Conservation (phyloP, 2,329 filamentous ascomycete genomes). For the Fusarium pilosicola region DNA sequence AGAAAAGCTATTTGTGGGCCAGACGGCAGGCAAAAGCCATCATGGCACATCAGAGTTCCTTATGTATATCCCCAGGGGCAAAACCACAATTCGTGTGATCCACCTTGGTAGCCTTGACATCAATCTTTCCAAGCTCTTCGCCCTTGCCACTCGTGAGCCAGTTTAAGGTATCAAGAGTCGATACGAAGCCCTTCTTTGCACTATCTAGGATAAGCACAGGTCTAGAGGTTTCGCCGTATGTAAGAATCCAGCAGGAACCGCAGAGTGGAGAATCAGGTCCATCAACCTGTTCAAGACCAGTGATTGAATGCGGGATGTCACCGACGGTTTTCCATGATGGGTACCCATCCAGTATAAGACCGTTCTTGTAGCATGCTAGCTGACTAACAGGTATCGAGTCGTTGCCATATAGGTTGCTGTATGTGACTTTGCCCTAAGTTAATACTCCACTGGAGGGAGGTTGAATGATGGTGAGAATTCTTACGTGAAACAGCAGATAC, state of each 20-base stretch:
- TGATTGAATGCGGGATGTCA: neutral
- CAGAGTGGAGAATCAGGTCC: neutral
- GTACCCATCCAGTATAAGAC: neutral
- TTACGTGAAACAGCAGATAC: neutral
- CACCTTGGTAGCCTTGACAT: neutral
- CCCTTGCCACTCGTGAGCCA: neutral
- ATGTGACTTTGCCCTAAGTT: neutral
- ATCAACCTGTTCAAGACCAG: neutral
- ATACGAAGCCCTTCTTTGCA: neutral
- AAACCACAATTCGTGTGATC: neutral
- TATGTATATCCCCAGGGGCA: neutral
- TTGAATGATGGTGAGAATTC: too few species aligned
- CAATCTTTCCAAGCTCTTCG: neutral
- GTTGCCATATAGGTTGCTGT: neutral
- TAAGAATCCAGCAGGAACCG: neutral
- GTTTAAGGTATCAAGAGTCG: neutral
- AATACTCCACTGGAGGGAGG: neutral
- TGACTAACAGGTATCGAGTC: neutral
- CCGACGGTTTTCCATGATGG: neutral
- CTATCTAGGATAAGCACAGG: neutral
- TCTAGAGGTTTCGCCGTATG: neutral
- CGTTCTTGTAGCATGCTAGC: neutral
- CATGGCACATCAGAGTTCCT: neutral
- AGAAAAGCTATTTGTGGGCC: fast-evolving
- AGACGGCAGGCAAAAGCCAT: neutral